These are phyloP conservation scores for Marsdenia floribunda DNA, from an alignment of 257 asterid genomes.

Conservation along the genomic window DNA sequence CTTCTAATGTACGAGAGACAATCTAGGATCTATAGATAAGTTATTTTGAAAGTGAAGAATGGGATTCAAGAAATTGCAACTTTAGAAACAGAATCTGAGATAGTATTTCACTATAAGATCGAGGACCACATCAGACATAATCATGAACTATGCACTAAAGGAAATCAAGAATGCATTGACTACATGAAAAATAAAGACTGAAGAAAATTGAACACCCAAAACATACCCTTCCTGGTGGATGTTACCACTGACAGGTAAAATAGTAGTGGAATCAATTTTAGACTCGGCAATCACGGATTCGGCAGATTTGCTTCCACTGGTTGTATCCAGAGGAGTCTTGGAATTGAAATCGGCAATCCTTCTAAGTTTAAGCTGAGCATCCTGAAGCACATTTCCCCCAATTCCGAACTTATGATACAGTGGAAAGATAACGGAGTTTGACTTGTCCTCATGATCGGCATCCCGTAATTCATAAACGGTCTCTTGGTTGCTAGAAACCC, in stretches of 20 bases:
- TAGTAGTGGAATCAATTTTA: slow-evolving; percentile 35
- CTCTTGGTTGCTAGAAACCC: slow-evolving; percentile 39
- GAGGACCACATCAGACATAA: not conserved
- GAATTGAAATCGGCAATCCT: slow-evolving; percentile 31
- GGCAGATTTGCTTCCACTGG: slow-evolving; percentile 16
- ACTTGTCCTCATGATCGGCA: slow-evolving; percentile 30
- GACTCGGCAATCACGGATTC: slow-evolving; percentile 25
- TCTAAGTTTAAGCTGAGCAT: slow-evolving; percentile 53
- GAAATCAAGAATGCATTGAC: not conserved
- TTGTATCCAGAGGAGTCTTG: slow-evolving; percentile 9
- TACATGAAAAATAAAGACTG: not conserved
- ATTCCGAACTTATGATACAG: slow-evolving; percentile 42
- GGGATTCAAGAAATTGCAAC: not conserved
- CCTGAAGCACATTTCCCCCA: slow-evolving; percentile 19
- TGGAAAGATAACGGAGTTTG: slow-evolving; percentile 45
- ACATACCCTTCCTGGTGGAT: slow-evolving; percentile 62
- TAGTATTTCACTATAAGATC: not conserved
- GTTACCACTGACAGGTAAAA: slow-evolving; percentile 51
- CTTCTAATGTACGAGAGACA: not conserved
- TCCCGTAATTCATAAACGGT: slow-evolving; percentile 36
- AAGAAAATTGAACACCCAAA: not conserved
- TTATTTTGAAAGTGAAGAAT: not conserved
- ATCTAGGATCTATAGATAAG: not conserved
- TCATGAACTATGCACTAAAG: not conserved
- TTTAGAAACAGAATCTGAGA: not conserved